phyloP scores from a whole-genome alignment of 192 early-diverging fungal genomes.

The Linnemannia exigua region DNA sequence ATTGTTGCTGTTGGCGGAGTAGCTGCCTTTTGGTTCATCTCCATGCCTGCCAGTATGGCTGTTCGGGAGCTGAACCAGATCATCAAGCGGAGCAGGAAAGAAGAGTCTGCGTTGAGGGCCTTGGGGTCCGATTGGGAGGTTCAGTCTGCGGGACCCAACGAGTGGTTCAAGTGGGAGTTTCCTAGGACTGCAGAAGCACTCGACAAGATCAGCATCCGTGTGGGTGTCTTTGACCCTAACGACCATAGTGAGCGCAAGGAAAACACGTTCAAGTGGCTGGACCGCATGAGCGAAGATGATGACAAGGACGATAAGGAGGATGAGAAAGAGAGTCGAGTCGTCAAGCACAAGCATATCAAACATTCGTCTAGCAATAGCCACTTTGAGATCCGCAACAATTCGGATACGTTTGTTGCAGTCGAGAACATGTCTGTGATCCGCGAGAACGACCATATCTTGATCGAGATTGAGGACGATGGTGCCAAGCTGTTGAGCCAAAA shows the following conservation, averaged over 20 bases:
- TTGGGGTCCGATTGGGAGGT: conserved; percentile 45
- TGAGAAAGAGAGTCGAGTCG: background rate
- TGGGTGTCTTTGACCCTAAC: conserved; percentile 44
- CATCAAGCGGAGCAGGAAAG: conserved; percentile 22
- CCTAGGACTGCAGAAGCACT: conserved; percentile 8
- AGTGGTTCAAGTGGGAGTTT: conserved; percentile 53
- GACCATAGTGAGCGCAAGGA: conserved; percentile 29
- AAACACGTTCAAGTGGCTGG: conserved; percentile 7
- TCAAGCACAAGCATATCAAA: background rate
- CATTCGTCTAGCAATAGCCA: background rate
- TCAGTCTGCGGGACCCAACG: conserved; percentile 20
- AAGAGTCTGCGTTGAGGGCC: conserved; percentile 12
- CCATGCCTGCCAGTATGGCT: conserved; percentile 25
- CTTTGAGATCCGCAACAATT: conserved; percentile 25
- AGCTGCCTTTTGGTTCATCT: conserved; percentile 6
- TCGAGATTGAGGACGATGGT: conserved; percentile 44
- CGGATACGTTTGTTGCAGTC: background rate
- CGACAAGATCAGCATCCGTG: conserved; percentile 36
- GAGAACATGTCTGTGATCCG: conserved; percentile 15
- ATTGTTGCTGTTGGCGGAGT: conserved; percentile 28
- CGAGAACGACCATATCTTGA: conserved; percentile 32
- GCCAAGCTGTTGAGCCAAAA: conserved; percentile 43
- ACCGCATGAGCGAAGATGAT: background rate
- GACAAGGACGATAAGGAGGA: background rate
- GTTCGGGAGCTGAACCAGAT: conserved; percentile 33